phyloP scores from a whole-genome alignment of 495 filamentous ascomycete species.

The Chaetomidium leptoderma region DNA sequence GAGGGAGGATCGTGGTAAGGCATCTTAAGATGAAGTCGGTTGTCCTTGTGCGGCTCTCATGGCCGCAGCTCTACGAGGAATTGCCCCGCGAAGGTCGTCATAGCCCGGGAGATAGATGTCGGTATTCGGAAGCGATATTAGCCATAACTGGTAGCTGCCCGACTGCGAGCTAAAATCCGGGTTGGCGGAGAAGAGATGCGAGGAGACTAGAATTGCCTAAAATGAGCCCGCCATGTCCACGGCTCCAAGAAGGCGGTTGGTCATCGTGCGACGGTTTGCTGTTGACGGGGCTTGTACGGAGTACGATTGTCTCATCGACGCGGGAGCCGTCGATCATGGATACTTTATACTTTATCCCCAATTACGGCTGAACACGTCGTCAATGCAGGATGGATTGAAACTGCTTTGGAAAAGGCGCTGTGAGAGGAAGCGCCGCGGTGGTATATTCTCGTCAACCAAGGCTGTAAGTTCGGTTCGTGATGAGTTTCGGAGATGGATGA shows the following conservation, averaged over 20 bases:
- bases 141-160: not conserved
- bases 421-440: not conserved
- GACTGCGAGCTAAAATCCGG: not conserved
- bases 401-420: not conserved
- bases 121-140: not conserved
- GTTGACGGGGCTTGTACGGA: not conserved
- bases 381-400: not conserved
- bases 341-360: slow-evolving; percentile 1
- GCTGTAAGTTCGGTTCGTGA: too few relatives aligned
- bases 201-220: not conserved
- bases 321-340: slow-evolving; percentile 5
- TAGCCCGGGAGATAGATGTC: not conserved
- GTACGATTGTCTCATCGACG: slow-evolving; percentile 9
- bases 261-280: too few relatives aligned
- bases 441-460: not conserved
- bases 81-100: not conserved
- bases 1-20: not conserved
- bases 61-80: not conserved
- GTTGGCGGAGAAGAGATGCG: not conserved
- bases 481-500: too few relatives aligned
- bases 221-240: not conserved
- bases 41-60: not conserved
- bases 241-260: not conserved
- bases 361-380: slow-evolving; percentile 1
- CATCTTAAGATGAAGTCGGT: not conserved